Percentiles rank a stretch among this genome's conserved stretches.
phyloP scores from a whole-genome alignment of 2,329 filamentous ascomycete genomes.

The Monosporascus cannonballus region DNA sequence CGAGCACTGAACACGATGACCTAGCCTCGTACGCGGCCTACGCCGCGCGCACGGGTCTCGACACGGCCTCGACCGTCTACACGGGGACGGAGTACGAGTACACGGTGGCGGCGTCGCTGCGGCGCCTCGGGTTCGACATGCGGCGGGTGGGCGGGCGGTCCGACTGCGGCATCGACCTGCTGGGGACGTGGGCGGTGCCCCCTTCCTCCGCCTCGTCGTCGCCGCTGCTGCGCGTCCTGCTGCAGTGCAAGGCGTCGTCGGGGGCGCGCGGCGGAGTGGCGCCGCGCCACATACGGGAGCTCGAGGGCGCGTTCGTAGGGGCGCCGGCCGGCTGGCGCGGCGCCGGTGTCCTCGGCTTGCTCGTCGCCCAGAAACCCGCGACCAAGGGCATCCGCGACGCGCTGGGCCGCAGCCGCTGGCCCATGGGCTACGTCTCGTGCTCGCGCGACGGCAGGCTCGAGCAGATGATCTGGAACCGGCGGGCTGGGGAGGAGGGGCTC shows the following conservation, averaged over 20 bases:
- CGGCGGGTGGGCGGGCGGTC: slow-evolving; percentile 58
- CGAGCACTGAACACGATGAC: slow-evolving; percentile 51
- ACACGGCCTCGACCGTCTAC: slow-evolving; percentile 53
- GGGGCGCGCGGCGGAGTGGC: slow-evolving; percentile 37
- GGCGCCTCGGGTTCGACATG: slow-evolving; percentile 57
- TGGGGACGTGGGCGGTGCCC: slow-evolving; percentile 63
- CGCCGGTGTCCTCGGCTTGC: slow-evolving; percentile 54
- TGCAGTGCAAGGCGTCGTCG: slow-evolving; percentile 65
- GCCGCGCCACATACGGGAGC: slow-evolving; percentile 62
- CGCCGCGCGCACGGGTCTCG: slow-evolving; percentile 49
- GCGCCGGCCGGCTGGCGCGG: slow-evolving; percentile 69
- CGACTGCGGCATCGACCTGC: slow-evolving; percentile 68
- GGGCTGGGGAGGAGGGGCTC: slow-evolving; percentile 56
- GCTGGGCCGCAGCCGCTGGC: slow-evolving; percentile 58
- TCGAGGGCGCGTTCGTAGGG: slow-evolving; percentile 71
- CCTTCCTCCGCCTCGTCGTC: slow-evolving; percentile 12
- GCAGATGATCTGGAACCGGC: slow-evolving; percentile 69
- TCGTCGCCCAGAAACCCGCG: slow-evolving; percentile 63
- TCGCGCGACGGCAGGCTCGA: slow-evolving; percentile 49
- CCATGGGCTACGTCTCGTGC: slow-evolving; percentile 66
- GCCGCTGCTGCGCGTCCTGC: slow-evolving; percentile 38
- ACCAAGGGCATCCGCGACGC: slow-evolving; percentile 75
- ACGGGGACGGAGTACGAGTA: slow-evolving; percentile 77
- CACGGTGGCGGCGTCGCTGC: slow-evolving; percentile 50
- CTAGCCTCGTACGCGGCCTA: slow-evolving; percentile 61